These are phyloP conservation scores for Podaxis carcinomalis DNA, from an alignment of 768 basidiomycete genomes.

Conservation along the genomic window DNA sequence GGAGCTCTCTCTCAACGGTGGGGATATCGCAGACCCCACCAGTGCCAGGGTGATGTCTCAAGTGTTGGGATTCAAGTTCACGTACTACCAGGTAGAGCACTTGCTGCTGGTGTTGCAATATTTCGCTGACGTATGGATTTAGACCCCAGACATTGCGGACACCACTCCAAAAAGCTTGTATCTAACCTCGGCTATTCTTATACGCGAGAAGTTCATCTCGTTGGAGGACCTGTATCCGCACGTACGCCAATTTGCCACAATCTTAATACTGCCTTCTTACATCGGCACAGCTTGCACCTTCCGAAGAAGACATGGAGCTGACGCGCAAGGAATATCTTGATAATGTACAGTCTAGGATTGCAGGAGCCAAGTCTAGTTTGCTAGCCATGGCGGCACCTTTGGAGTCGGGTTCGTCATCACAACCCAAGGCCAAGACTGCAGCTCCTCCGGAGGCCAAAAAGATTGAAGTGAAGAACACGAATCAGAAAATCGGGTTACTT, in stretches of 20 bases:
- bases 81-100: constrained; percentile 75
- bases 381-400: constrained; percentile 85
- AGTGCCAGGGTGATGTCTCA: constrained; percentile 74
- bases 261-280: constrained; percentile 5
- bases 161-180: constrained; percentile 68
- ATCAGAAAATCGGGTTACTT: constrained; percentile 81
- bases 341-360: constrained; percentile 59
- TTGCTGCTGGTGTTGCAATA: constrained; percentile 4
- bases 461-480: constrained; percentile 41
- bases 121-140: constrained; percentile 14
- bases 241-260: constrained; percentile 43
- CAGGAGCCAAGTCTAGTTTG: constrained; percentile 66
- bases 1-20: constrained; percentile 15
- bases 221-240: constrained; percentile 92
- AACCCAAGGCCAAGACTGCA: constrained; percentile 34
- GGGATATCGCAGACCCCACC: constrained; percentile 18
- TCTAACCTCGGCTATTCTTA: constrained; percentile 79
- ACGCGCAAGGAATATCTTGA: constrained; percentile 62
- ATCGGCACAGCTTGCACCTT: constrained; percentile 34
- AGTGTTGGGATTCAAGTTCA: constrained; percentile 97
- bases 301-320: constrained; percentile 71
- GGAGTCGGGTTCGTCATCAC: constrained; percentile 44
- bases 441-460: constrained; percentile 38
- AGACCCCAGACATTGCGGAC: constrained; percentile 50
- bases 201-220: constrained; percentile 85